phyloP scores from a whole-genome alignment of 805 yeast genomes.

The Ogataea wickerhamii region DNA sequence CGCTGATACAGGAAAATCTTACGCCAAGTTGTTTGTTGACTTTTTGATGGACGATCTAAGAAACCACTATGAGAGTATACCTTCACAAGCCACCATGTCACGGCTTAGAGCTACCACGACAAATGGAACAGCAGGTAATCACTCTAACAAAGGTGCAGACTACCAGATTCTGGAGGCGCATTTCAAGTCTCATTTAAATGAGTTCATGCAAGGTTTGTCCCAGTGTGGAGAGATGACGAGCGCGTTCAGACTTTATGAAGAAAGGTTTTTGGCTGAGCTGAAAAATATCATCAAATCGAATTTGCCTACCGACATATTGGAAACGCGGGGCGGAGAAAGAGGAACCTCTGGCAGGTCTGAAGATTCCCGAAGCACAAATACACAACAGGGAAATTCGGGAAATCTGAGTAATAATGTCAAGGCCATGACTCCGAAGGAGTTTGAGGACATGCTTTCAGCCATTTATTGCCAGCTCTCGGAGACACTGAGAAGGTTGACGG shows the following conservation, averaged over 20 bases:
- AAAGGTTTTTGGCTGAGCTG: slow-evolving; percentile 62
- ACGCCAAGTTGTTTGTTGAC: slow-evolving; percentile 53
- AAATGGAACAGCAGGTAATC: slow-evolving; percentile 10
- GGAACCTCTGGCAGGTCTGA: slow-evolving; percentile 28
- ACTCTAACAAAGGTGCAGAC: neutral
- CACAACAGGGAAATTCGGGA: slow-evolving; percentile 27
- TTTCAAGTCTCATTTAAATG: slow-evolving; percentile 42
- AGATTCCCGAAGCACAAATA: slow-evolving; percentile 22
- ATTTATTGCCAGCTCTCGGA: slow-evolving; percentile 66
- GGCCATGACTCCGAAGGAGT: slow-evolving; percentile 68
- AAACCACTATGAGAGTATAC: slow-evolving; percentile 46
- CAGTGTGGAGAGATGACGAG: slow-evolving; percentile 57
- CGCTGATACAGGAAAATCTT: slow-evolving; percentile 66
- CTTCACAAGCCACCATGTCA: slow-evolving; percentile 45
- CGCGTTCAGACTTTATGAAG: slow-evolving; percentile 66
- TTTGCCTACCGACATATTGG: slow-evolving; percentile 50
- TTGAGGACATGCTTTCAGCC: slow-evolving; percentile 61
- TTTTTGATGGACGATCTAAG: slow-evolving; percentile 60
- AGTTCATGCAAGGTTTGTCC: slow-evolving; percentile 51
- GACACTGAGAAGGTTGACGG: slow-evolving; percentile 65
- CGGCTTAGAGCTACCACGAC: slow-evolving; percentile 36
- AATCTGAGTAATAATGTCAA: slow-evolving; percentile 44
- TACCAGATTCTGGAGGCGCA: slow-evolving; percentile 22
- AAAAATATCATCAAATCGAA: slow-evolving; percentile 65
- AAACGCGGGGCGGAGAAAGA: slow-evolving; percentile 12